Conservation (phyloP, 495 filamentous ascomycete genomes). For the Collariella sp. region DNA sequence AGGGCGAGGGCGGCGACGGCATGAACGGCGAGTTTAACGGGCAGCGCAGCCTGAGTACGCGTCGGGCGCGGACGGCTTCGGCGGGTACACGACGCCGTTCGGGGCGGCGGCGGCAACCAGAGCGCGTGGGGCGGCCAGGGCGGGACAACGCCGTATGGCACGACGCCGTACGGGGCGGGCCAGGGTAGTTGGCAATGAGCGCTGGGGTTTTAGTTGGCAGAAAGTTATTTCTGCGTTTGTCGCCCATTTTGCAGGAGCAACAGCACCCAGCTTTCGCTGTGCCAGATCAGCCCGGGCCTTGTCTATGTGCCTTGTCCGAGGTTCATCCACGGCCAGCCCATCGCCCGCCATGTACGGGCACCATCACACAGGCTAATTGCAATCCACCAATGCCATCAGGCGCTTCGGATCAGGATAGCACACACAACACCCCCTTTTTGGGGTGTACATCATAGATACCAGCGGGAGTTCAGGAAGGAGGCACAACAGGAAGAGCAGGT, state of each 20-base stretch:
- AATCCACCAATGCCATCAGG: neutral
- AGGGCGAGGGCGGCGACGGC: constrained; percentile 44
- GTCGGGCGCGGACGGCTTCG: constrained; percentile 43
- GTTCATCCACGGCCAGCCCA: neutral
- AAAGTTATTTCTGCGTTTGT: too few relatives aligned
- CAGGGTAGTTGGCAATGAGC: constrained; percentile 21
- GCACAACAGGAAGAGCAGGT: neutral
- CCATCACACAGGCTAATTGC: neutral
- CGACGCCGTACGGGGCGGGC: constrained; percentile 26
- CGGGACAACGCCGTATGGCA: constrained; percentile 56
- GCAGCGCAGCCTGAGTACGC: constrained; percentile 55
- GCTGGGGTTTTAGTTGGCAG: neutral
- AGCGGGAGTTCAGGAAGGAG: neutral
- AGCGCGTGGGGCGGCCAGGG: constrained; percentile 63
- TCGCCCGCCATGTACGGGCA: neutral
- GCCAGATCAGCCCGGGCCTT: too few relatives aligned
- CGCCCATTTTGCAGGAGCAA: neutral
- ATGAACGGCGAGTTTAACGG: constrained; percentile 48
- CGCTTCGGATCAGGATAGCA: neutral
- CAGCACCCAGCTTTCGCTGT: neutral
- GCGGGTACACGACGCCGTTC: constrained; percentile 71
- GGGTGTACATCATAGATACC: neutral
- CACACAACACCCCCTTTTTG: neutral
- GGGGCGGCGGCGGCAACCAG: constrained; percentile 47
- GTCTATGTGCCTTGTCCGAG: too few relatives aligned